phyloP scores from a whole-genome alignment of 225 moss, liverwort and hornwort genomes.

The Thuidium tamariscinum region DNA sequence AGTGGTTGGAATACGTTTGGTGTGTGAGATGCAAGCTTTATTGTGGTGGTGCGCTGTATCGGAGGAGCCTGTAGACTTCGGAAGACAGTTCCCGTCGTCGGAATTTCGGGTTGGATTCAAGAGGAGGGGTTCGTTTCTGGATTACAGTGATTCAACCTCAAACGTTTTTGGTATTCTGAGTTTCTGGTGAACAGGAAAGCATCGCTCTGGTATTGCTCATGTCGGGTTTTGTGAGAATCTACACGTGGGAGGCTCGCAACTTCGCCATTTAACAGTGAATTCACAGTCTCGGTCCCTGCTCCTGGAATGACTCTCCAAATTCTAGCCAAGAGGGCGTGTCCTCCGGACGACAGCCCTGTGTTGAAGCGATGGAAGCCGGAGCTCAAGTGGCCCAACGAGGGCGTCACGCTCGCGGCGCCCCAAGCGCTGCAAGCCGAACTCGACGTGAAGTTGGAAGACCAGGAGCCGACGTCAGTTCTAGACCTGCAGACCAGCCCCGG shows the following conservation, averaged over 20 bases:
- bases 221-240: slow-evolving; percentile 43
- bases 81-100: neutral
- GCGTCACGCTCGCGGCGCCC: neutral
- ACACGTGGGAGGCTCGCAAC: slow-evolving; percentile 46
- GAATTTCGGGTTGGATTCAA: neutral
- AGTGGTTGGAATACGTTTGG: neutral
- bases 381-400: neutral
- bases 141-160: neutral
- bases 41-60: neutral
- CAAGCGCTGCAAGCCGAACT: neutral
- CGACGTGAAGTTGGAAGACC: slow-evolving; percentile 1
- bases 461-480: slow-evolving; percentile 38
- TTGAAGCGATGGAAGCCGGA: slow-evolving; percentile 29
- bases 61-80: neutral
- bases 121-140: neutral
- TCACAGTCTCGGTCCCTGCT: neutral
- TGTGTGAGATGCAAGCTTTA: neutral
- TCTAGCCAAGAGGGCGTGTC: neutral
- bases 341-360: neutral
- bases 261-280: slow-evolving; percentile 37
- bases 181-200: neutral
- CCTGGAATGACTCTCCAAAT: slow-evolving; percentile 19
- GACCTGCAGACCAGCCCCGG: slow-evolving; percentile 47
- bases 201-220: slow-evolving; percentile 10
- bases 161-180: neutral